Evolutionary conservation across 345 rosid genomes (phyloP).

Genomic region (Chamaenerion angustifolium): DNA sequence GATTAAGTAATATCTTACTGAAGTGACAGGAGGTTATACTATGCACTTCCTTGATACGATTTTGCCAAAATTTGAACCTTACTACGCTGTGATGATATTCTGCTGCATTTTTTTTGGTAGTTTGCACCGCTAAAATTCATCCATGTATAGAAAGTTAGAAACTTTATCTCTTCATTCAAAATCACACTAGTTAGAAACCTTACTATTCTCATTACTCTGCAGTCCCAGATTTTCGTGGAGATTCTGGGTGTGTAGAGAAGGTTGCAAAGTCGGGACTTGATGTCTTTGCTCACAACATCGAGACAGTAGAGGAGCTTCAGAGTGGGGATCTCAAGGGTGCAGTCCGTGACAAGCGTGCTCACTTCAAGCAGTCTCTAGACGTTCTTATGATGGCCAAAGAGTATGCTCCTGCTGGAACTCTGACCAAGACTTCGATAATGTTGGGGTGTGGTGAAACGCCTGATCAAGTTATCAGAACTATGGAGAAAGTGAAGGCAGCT

Average conservation of each 20-base stretch:
- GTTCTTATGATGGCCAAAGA: conserved; percentile 83
- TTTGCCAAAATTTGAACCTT: no score
- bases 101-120: no score
- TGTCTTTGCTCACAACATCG: conserved; percentile 93
- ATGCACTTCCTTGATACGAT: no score
- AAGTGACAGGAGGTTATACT: no score
- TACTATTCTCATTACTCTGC: no score
- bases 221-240: conserved; percentile 98
- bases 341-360: conserved; percentile 90
- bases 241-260: conserved; percentile 60
- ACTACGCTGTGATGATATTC: no score
- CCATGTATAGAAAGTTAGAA: no score
- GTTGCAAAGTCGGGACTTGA: conserved; percentile 81
- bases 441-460: conserved; percentile 99
- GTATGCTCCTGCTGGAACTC: conserved; percentile 62
- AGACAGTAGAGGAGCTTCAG: conserved; percentile 96
- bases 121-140: no score
- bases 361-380: conserved; percentile 84
- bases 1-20: background rate
- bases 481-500: conserved; percentile 94
- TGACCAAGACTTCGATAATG: conserved; percentile 93
- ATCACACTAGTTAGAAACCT: no score
- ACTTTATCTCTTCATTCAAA: no score
- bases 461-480: conserved; percentile 73
- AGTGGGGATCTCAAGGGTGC: conserved; percentile 74